phyloP scores from a whole-genome alignment of 1,139 yeast species.

The Hansenula sp. region DNA sequence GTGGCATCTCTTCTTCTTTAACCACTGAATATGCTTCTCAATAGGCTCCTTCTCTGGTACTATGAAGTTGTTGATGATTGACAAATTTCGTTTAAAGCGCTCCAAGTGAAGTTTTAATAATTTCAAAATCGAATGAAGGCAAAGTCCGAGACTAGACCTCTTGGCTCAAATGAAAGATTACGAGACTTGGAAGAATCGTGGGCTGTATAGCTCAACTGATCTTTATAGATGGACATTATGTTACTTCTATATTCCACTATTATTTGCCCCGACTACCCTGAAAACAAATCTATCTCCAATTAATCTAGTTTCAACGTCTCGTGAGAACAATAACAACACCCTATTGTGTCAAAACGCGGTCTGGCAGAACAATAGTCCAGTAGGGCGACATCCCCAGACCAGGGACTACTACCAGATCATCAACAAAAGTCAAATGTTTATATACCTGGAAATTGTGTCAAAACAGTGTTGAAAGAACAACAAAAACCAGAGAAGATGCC shows the following conservation, averaged over 20 bases:
- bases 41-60: neutral
- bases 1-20: neutral
- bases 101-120: neutral
- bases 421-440: no score
- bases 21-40: neutral
- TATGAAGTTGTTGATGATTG: neutral
- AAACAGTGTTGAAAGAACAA: neutral
- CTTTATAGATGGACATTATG: no score
- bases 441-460: neutral
- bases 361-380: no score
- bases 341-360: no score
- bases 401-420: no score
- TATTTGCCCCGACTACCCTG: no score
- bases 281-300: no score
- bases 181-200: neutral
- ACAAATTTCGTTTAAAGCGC: neutral
- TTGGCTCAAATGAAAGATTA: neutral
- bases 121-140: neutral
- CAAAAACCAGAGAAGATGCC: conserved; percentile 8
- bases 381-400: no score
- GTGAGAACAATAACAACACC: no score
- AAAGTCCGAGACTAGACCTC: neutral
- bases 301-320: no score
- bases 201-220: no score
- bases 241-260: no score